A percentile compares a stretch with the other conserved stretches of the same genome.
phyloP scores from a whole-genome alignment of 2,329 filamentous ascomycete species.

The Cercospora sp. region DNA sequence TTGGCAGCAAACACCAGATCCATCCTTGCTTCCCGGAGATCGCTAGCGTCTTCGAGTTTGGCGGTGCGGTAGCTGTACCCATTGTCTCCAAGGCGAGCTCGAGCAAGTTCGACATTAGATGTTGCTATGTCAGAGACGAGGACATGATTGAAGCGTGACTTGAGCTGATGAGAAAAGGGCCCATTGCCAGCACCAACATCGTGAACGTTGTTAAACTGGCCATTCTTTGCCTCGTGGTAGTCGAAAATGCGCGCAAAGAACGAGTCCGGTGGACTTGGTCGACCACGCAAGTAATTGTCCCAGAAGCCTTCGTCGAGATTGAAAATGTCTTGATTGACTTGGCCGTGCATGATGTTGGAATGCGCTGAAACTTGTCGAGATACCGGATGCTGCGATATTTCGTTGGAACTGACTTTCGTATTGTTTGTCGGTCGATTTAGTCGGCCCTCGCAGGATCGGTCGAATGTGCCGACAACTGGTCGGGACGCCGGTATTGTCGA shows the following conservation, averaged over 20 bases:
- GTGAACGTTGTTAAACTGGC: conserved; percentile 26
- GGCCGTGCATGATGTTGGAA: not conserved
- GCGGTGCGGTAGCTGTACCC: not conserved
- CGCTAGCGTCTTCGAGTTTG: not conserved
- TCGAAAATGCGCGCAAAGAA: conserved; percentile 34
- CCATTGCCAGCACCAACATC: conserved; percentile 31
- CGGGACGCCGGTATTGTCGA: not conserved
- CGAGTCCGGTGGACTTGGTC: conserved; percentile 24
- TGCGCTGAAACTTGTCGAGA: not conserved
- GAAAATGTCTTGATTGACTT: conserved; percentile 3
- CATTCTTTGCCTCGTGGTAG: conserved; percentile 30
- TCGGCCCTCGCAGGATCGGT: not conserved
- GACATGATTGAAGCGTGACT: not conserved
- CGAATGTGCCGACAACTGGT: not conserved
- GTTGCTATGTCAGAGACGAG: not conserved
- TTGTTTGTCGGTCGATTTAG: not conserved
- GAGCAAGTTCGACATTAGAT: not conserved
- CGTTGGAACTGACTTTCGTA: not conserved
- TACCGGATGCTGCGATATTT: not conserved
- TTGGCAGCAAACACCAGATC: conserved; percentile 1
- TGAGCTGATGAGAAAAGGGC: not conserved
- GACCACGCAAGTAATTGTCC: conserved; percentile 33
- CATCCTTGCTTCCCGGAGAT: not conserved
- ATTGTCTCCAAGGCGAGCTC: not conserved
- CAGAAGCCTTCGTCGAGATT: conserved; percentile 29